Percentiles rank a stretch among this genome's conserved stretches.
Conservation (phyloP, 2,329 filamentous ascomycete genomes). For the Cordyceps cateniannulata region DNA sequence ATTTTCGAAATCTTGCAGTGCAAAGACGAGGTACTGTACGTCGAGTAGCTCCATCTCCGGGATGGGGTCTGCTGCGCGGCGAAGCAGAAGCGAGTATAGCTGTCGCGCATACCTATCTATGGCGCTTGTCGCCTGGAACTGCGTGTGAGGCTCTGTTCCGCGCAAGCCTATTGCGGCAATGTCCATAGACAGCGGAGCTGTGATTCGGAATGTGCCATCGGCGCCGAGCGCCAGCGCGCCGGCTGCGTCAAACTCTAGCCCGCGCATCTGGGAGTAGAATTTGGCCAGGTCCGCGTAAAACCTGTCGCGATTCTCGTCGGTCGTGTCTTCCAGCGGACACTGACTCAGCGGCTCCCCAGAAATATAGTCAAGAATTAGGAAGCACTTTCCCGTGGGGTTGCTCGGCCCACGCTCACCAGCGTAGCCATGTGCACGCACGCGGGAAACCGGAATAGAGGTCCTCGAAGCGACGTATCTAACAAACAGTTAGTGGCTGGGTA, state of each 20-base stretch:
- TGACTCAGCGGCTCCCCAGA: background rate
- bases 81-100: background rate
- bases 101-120: background rate
- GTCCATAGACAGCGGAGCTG: background rate
- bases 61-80: background rate
- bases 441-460: background rate
- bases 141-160: background rate
- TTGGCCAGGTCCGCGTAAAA: background rate
- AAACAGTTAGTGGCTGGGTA: background rate
- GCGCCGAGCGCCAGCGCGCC: background rate
- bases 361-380: constrained; percentile 4
- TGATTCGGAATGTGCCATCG: background rate
- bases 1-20: background rate
- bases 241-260: background rate
- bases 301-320: background rate
- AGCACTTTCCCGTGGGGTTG: constrained; percentile 2
- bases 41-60: background rate
- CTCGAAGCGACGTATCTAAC: background rate
- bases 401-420: background rate
- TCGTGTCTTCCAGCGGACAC: background rate
- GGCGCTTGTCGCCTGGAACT: background rate
- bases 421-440: background rate
- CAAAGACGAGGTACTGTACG: constrained; percentile 4
- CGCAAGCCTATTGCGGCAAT: background rate
- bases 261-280: constrained; percentile 6